A percentile compares a stretch with the other conserved stretches of the same genome.
Conservation (phyloP, 2,329 filamentous ascomycete species). For the Rachicladosporium sp. region DNA sequence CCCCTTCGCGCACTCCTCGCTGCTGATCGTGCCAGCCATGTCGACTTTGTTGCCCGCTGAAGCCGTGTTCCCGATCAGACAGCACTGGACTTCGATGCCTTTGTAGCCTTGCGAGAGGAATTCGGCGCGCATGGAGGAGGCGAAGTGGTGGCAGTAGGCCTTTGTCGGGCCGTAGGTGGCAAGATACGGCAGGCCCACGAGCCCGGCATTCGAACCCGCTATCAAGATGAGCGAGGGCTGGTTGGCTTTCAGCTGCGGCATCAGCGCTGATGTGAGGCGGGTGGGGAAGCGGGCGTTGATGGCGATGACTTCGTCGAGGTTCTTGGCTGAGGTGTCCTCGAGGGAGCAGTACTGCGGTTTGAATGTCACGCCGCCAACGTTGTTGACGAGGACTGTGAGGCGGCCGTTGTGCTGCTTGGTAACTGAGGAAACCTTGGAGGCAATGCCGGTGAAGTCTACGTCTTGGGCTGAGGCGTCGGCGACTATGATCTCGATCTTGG, state of each 20-base stretch:
- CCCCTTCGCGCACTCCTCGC: conserved; percentile 7
- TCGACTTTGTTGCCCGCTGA: conserved; percentile 5
- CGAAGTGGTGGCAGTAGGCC: conserved; percentile 32
- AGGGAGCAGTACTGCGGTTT: conserved; percentile 26
- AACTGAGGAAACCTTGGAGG: conserved; percentile 14
- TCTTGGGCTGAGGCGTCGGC: conserved; percentile 30
- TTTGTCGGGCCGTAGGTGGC: conserved; percentile 36
- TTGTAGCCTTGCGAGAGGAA: conserved; percentile 25
- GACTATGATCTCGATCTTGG: conserved; percentile 30
- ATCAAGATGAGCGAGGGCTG: conserved; percentile 39
- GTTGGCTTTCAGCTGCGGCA: conserved; percentile 32
- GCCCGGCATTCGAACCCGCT: conserved; percentile 35
- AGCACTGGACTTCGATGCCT: conserved; percentile 22
- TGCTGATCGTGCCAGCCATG: conserved; percentile 6
- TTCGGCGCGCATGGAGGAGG: conserved; percentile 31
- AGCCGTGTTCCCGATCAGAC: conserved; percentile 9
- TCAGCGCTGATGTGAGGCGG: conserved; percentile 34
- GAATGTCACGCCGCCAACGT: conserved; percentile 35
- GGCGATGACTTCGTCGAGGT: conserved; percentile 33
- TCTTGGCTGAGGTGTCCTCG: conserved; percentile 22
- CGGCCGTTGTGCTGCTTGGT: conserved; percentile 20
- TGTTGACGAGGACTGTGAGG: conserved; percentile 46
- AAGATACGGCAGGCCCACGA: conserved; percentile 35
- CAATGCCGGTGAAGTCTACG: conserved; percentile 12
- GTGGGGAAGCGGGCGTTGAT: conserved; percentile 40